Evolutionary conservation across 2,329 filamentous ascomycete species (phyloP).

Genomic region (Hymenoscyphus linearis): DNA sequence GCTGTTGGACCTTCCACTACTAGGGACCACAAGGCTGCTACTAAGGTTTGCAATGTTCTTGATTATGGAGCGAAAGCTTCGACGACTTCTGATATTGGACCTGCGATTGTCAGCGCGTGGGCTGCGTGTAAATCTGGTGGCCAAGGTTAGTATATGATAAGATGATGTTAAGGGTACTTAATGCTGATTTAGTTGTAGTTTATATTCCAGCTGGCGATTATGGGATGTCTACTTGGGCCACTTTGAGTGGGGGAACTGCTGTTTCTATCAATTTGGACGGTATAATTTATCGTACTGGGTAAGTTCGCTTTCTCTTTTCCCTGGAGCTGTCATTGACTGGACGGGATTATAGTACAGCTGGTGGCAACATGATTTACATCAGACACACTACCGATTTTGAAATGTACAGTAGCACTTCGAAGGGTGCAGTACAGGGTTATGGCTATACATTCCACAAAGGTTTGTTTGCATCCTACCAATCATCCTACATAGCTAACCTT

Average conservation of each 20-base stretch:
- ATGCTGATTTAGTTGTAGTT: constrained; percentile 6
- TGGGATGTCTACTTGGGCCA: constrained; percentile 45
- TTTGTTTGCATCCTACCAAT: constrained; percentile 20
- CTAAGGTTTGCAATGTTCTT: constrained; percentile 40
- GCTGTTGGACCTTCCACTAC: constrained; percentile 26
- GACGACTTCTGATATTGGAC: constrained; percentile 40
- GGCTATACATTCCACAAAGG: constrained; percentile 43
- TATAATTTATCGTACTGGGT: constrained; percentile 45
- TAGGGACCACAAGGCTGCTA: constrained; percentile 21
- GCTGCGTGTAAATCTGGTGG: constrained; percentile 40
- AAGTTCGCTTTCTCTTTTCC: background rate
- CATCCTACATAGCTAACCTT: constrained; percentile 19
- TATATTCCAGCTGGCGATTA: constrained; percentile 37
- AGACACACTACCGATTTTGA: constrained; percentile 47
- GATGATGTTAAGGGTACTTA: background rate
- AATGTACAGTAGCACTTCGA: constrained; percentile 45
- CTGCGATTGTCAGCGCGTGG: constrained; percentile 39
- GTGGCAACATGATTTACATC: constrained; percentile 49
- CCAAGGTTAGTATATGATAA: constrained; percentile 17
- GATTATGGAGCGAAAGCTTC: constrained; percentile 43
- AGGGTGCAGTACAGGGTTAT: constrained; percentile 47
- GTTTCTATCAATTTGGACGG: constrained; percentile 49
- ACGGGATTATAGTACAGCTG: constrained; percentile 17
- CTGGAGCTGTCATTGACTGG: background rate
- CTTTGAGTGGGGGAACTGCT: constrained; percentile 40